Evolutionary conservation across 192 early-diverging fungal species (phyloP).

Genomic region (Podila verticillata): DNA sequence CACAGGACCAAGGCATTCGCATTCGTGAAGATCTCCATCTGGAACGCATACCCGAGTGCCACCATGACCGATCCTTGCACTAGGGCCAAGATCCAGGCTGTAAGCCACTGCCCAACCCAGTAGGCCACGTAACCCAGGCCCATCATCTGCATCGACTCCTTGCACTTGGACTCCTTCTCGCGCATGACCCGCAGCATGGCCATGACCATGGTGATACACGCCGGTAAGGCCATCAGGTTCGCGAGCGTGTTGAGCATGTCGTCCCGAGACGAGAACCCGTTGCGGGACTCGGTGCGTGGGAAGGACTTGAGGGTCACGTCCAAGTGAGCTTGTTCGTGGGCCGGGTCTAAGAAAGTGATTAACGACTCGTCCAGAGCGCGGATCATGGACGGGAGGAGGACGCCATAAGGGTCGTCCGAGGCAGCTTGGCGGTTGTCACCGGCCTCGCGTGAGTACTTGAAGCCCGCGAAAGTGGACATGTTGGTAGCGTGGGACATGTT

Average conservation of each 20-base stretch:
- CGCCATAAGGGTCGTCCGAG: conserved; percentile 27
- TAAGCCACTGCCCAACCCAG: conserved; percentile 71
- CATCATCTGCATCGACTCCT: conserved; percentile 81
- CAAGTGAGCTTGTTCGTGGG: conserved; percentile 28
- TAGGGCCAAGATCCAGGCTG: conserved; percentile 60
- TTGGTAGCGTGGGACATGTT: conserved; percentile 69
- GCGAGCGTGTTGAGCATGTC: conserved; percentile 60
- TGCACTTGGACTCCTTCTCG: conserved; percentile 78
- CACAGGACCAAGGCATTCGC: conserved; percentile 65
- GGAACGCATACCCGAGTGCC: conserved; percentile 66
- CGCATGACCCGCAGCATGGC: conserved; percentile 67
- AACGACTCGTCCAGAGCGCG: conserved; percentile 34
- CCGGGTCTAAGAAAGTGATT: conserved; percentile 31
- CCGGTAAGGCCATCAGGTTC: conserved; percentile 60
- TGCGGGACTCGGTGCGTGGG: conserved; percentile 68
- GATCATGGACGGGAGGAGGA: conserved; percentile 29
- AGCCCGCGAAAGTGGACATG: conserved; percentile 61
- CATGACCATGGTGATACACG: conserved; percentile 65
- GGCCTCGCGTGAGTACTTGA: conserved; percentile 32
- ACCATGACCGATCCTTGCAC: conserved; percentile 66
- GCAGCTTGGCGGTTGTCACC: conserved; percentile 7
- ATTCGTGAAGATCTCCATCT: conserved; percentile 69
- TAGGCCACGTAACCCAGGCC: conserved; percentile 68
- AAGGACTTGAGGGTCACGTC: conserved; percentile 56
- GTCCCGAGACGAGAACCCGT: conserved; percentile 57